Evolutionary conservation across 306 rosid genomes (phyloP).

Genomic region (Casuarina equisetifolia): DNA sequence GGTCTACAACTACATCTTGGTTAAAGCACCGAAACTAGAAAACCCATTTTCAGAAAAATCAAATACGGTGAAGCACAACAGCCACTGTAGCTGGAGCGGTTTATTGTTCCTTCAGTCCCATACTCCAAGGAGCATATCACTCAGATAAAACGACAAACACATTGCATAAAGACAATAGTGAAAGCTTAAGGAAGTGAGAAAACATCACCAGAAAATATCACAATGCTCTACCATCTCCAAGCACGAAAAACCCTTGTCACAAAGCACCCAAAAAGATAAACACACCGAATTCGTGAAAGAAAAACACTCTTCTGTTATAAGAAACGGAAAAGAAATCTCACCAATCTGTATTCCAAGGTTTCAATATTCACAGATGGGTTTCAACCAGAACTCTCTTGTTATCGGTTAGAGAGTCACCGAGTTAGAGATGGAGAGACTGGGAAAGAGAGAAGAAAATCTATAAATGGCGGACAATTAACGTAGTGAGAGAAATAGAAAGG

Average conservation of each 20-base stretch:
- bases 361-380: constrained; percentile 20
- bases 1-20: constrained; percentile 19
- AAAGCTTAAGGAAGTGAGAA: constrained; percentile 15
- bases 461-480: constrained; percentile 51
- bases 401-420: constrained; percentile 22
- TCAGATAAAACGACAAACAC: constrained; percentile 32
- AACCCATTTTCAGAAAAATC: constrained; percentile 14
- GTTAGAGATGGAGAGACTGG: constrained; percentile 15
- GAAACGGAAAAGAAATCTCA: constrained; percentile 7
- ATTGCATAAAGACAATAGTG: constrained; percentile 25
- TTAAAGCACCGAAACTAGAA: constrained; percentile 18
- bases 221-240: constrained; percentile 1
- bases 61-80: constrained; percentile 5
- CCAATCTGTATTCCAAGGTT: constrained; percentile 32
- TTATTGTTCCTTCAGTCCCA: constrained; percentile 2
- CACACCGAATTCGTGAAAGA: constrained; percentile 26
- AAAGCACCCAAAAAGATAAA: constrained; percentile 21
- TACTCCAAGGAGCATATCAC: constrained; percentile 12
- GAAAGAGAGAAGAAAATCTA: constrained; percentile 47
- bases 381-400: constrained; percentile 4
- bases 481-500: constrained; percentile 40
- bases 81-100: constrained; percentile 9
- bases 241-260: constrained; percentile 10
- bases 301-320: not conserved
- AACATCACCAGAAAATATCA: constrained; percentile 21